Evolutionary conservation across 331 rosid species (phyloP), one percentile per base, ranked within the genome.

Genomic region (Quercus phellos): DNA sequence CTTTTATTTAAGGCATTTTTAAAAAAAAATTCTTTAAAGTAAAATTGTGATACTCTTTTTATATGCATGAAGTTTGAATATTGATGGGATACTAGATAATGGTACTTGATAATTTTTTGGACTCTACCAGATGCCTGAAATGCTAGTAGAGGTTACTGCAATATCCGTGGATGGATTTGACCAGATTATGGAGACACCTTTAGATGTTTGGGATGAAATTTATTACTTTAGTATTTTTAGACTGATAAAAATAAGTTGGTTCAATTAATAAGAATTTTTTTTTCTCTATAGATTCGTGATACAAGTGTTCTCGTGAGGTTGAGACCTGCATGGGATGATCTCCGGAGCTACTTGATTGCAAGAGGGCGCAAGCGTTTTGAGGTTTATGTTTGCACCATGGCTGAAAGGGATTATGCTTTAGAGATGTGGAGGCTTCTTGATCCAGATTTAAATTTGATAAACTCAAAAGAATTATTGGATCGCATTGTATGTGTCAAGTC

Each of bases 401-500:
- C 99, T 68, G 99, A 95, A 88, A 91, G 97, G 87, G 99, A 95
- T 91, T 95, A 95, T 83, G 99, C 99, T 16, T 87, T 95, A 30
- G 99, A 95, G 86, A 95, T 95, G 99, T 95, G 99, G 99, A 90
- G 99, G 92, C 99, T 95, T 89, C 98, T 95, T 78, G 99, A 95
- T 88, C 99, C 99, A 73, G 98, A 91, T 73, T 93, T 90, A 70
- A 95, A 93, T 89, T 87, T 95, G 92, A 95, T 95, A 86, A 90
- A 85, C 82, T 83, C 93, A 19, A 91, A 88, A 81, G 96, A 90
- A 77, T 81, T 90, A 79, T 79, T 95, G 80, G 93, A 88, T 64
- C 99, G 99, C 66, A 95, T 95, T 60, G 99, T 95, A 26, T 95
- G 99, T 76, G 99, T 95, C 69, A 93, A 95, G 82, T 89, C 99